Evolutionary conservation across 345 rosid genomes (phyloP).

Genomic region (Triadica sebifera): DNA sequence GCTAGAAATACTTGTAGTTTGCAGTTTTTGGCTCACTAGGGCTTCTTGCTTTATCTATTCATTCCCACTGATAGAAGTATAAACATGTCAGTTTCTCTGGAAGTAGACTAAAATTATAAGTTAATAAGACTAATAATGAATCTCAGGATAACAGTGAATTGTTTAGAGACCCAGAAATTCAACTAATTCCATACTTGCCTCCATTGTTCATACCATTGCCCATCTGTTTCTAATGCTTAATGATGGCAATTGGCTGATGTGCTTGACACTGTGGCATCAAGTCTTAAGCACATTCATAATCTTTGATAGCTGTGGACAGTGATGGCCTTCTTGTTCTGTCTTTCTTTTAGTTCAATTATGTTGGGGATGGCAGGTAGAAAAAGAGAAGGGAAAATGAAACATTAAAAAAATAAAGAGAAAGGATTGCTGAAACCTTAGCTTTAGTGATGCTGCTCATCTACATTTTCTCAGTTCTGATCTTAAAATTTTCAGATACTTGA

Average conservation of each 20-base stretch:
- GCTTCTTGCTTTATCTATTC: background rate
- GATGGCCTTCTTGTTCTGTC: background rate
- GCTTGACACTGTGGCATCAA: background rate
- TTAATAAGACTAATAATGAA: background rate
- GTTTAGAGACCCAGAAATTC: background rate
- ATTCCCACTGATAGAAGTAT: background rate
- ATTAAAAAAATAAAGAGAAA: background rate
- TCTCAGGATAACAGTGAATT: background rate
- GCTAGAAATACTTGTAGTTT: background rate
- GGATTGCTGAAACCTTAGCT: background rate
- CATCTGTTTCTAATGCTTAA: background rate
- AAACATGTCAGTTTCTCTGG: background rate
- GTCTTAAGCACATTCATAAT: background rate
- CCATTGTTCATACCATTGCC: background rate
- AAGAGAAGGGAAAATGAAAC: no score
- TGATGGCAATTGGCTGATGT: conserved; percentile 8
- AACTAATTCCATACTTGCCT: background rate
- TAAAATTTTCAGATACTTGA: conserved; percentile 74
- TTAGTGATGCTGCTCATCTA: background rate
- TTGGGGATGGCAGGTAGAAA: background rate
- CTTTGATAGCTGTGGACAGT: background rate
- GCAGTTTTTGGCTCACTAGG: conserved; percentile 13
- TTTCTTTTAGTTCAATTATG: background rate
- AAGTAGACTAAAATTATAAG: background rate
- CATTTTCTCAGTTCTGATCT: background rate